phyloP scores from a whole-genome alignment of 176 grass and related monocot genomes.

The Bothriochloa decipiens region DNA sequence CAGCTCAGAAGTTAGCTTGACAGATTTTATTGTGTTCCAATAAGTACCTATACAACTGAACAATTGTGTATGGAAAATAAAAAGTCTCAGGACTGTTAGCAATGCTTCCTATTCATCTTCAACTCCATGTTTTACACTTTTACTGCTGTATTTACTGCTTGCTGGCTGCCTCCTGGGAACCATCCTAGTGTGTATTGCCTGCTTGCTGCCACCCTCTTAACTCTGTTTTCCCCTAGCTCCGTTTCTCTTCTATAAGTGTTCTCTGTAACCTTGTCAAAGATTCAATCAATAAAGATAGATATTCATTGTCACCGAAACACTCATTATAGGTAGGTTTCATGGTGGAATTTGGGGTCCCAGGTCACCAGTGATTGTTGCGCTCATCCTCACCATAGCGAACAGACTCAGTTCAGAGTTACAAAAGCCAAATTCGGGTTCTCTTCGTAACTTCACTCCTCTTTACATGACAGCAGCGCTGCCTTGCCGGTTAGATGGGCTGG shows the following conservation, averaged over 20 bases:
- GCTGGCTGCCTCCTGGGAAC: not conserved
- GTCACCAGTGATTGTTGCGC: not conserved
- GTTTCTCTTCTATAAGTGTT: not conserved
- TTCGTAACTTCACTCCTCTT: no score
- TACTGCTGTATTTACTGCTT: not conserved
- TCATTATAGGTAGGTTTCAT: not conserved
- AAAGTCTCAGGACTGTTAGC: not conserved
- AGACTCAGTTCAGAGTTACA: no score
- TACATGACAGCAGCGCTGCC: no score
- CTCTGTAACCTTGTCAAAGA: not conserved
- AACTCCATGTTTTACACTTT: not conserved
- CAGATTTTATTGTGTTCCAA: not conserved
- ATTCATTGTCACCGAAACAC: not conserved
- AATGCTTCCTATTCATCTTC: not conserved
- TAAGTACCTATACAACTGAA: not conserved
- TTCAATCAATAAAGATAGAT: not conserved
- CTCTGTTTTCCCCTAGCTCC: not conserved
- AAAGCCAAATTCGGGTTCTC: no score
- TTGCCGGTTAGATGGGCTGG: no score
- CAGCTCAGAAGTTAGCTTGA: not conserved
- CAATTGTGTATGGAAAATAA: not conserved
- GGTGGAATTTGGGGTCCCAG: not conserved
- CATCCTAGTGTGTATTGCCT: not conserved
- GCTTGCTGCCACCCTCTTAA: not conserved
- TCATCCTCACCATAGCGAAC: not conserved